Evolutionary conservation across 768 basidiomycete genomes (phyloP), one percentile per base, ranked within the genome.

Genomic region (Pisolithus sp.): DNA sequence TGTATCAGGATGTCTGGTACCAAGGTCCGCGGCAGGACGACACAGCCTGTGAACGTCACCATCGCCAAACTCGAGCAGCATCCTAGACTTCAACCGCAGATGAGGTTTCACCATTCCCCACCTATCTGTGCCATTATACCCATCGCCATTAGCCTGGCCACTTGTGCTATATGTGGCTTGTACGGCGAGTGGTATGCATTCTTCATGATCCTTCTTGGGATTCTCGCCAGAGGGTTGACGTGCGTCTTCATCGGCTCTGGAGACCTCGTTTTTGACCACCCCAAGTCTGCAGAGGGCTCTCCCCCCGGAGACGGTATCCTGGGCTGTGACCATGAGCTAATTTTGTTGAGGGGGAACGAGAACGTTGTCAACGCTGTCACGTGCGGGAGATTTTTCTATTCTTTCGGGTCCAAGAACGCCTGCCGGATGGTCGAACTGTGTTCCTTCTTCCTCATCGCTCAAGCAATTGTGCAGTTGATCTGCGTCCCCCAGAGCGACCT

Each of bases 171-270:
- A 7, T 57, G 59, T 43, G 67, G 48, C 9, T 9, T 56, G 8
- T 49, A 30, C 7, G 9, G 28, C 28, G 28, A 30, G 7, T 30
- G 28, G 28, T 30, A 30, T 30, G 28, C 28, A 9, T 30, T 30
- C 28, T 30, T 7, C 28, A 30, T 30, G 28, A 30, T 30, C 28
- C 28, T 30, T 9, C 50, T 62, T 7, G 66, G 66, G 9, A 60
- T 68, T 36, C 9, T 68, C 13, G 59, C 65, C 46, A 64, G 57
- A 23, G 65, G 66, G 13, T 6, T 64, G 18, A 56, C 65, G 23
- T 65, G 60, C 52, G 46, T 54, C 15, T 46, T 59, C 37, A 58
- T 64, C 31, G 64, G 63, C 8, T 64, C 64, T 7, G 55, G 58
- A 21, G 51, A 50, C 5, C 50, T 64, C 23, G 30, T 46, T 36